Percentiles rank a stretch among this genome's conserved stretches.
phyloP scores from a whole-genome alignment of 1,139 yeast species.

The Lipomyces yarrowii region DNA sequence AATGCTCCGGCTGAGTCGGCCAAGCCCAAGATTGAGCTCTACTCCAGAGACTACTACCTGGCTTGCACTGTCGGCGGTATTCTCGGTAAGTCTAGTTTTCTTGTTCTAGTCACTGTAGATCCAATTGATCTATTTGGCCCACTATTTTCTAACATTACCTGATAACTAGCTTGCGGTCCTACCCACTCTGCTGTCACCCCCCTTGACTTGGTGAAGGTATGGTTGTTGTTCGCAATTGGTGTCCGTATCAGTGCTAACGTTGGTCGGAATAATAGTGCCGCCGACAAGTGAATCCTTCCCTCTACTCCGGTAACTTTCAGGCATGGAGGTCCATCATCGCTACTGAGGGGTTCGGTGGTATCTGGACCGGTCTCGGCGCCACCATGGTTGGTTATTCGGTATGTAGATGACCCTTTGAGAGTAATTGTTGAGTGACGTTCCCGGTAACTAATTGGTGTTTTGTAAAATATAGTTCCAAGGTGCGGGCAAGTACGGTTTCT shows the following conservation, averaged over 20 bases:
- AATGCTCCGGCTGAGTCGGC: conserved; percentile 22
- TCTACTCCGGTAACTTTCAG: conserved; percentile 73
- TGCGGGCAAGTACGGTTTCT: conserved; percentile 94
- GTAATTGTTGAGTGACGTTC: neutral
- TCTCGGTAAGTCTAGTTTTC: conserved; percentile 43
- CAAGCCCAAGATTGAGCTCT: conserved; percentile 50
- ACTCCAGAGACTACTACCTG: conserved; percentile 70
- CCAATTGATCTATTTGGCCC: neutral
- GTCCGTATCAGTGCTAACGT: neutral
- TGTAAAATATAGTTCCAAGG: conserved; percentile 69
- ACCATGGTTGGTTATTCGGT: conserved; percentile 83
- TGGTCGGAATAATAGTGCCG: conserved; percentile 55
- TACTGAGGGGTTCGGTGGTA: conserved; percentile 69
- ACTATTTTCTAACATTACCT: neutral
- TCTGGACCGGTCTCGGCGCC: conserved; percentile 87
- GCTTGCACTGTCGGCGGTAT: conserved; percentile 91
- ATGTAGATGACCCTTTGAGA: neutral
- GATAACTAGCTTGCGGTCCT: conserved; percentile 81
- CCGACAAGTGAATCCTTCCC: conserved; percentile 74
- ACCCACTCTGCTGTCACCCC: conserved; percentile 94
- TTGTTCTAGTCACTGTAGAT: conserved; percentile 2
- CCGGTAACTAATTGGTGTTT: conserved; percentile 23
- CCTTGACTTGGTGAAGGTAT: conserved; percentile 73
- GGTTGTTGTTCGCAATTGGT: neutral
- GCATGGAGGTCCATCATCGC: conserved; percentile 76